Percentiles rank a stretch among this genome's conserved stretches.
phyloP scores from a whole-genome alignment of 2,329 filamentous ascomycete genomes.

The Magnaporthiopsis rhizophila region DNA sequence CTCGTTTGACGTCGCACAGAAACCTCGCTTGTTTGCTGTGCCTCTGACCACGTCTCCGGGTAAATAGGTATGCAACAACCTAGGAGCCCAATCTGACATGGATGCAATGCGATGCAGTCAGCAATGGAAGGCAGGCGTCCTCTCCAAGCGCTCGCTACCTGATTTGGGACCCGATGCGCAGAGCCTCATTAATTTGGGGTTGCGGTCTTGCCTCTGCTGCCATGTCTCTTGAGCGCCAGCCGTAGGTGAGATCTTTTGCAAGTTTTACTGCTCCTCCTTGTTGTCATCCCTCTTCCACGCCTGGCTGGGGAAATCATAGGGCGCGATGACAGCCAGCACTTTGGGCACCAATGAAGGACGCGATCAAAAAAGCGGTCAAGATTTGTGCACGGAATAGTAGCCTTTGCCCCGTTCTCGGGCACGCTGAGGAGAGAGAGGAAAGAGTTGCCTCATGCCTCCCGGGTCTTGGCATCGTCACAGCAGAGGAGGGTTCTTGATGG shows the following conservation, averaged over 20 bases:
- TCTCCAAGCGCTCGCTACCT: no score
- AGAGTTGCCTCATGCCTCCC: no score
- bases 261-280: neutral
- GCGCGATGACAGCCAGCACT: neutral
- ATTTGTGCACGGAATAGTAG: neutral
- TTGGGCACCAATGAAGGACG: neutral
- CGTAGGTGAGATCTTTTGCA: neutral
- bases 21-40: neutral
- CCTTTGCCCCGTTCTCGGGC: no score
- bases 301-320: neutral
- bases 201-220: neutral
- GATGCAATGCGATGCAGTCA: neutral
- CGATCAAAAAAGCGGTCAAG: neutral
- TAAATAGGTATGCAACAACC: neutral
- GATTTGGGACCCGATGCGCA: neutral
- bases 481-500: no score
- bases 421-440: no score
- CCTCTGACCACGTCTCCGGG: neutral
- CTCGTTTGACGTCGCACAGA: neutral
- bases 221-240: neutral
- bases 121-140: neutral
- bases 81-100: neutral
- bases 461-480: no score
- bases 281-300: no score
- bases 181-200: neutral